phyloP scores from a whole-genome alignment of 1,284 basidiomycete genomes.

The Meira miltonrushii region DNA sequence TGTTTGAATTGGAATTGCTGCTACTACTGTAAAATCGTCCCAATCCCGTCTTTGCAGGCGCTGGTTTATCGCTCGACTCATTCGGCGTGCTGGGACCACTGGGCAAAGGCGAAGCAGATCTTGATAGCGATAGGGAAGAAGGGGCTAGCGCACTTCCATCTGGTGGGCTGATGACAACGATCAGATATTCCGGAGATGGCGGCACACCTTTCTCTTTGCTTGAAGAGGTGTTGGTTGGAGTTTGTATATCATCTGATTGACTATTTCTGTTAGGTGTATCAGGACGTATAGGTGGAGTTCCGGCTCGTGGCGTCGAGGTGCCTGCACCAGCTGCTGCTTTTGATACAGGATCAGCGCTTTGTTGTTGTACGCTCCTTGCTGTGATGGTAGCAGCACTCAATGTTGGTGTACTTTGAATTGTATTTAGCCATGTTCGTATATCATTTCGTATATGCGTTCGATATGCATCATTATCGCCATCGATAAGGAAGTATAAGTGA shows the following conservation, averaged over 20 bases:
- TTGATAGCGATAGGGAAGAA: conserved; percentile 62
- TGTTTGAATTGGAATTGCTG: conserved; percentile 1
- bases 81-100: background rate
- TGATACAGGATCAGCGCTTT: background rate
- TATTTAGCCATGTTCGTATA: conserved; percentile 44
- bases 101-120: too few species aligned
- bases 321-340: background rate
- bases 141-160: conserved; percentile 54
- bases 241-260: background rate
- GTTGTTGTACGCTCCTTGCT: background rate
- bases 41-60: conserved; percentile 25
- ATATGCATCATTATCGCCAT: conserved; percentile 48
- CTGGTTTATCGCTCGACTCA: conserved; percentile 57
- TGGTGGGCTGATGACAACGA: conserved; percentile 43
- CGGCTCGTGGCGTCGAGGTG: background rate
- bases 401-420: conserved; percentile 22
- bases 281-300: conserved; percentile 3
- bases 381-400: conserved; percentile 11
- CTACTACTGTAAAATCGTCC: conserved; percentile 61
- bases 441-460: conserved; percentile 46
- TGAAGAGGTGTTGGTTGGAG: background rate
- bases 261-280: conserved; percentile 4
- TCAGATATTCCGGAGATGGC: conserved; percentile 39
- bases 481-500: conserved; percentile 47
- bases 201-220: background rate